These are phyloP conservation scores for Ulota crispa DNA, from an alignment of 225 moss, liverwort and hornwort species.

Conservation along the genomic window DNA sequence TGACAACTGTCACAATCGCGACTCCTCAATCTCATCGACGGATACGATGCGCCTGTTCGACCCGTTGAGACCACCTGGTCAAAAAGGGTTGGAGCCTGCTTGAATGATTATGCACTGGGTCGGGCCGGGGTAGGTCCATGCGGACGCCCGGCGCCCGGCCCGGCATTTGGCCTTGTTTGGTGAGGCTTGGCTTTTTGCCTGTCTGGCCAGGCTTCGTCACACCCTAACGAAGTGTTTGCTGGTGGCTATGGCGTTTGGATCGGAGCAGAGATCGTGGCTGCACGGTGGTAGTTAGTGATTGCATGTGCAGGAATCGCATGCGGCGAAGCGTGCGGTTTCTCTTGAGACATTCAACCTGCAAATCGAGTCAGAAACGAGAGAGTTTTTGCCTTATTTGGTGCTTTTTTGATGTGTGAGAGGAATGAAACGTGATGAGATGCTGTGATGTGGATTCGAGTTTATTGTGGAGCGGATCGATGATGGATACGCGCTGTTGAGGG, in stretches of 20 bases:
- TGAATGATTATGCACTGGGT: slow-evolving; percentile 32
- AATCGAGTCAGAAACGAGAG: not conserved
- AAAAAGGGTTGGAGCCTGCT: slow-evolving; percentile 6
- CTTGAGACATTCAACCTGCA: not conserved
- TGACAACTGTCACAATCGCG: not conserved
- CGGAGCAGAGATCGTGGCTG: not conserved
- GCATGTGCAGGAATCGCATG: not conserved
- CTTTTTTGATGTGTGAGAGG: not conserved
- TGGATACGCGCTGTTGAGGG: slow-evolving; percentile 24
- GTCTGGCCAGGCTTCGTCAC: not conserved
- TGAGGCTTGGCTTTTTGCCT: not conserved
- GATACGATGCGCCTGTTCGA: not conserved
- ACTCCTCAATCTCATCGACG: not conserved
- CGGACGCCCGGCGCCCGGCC: slow-evolving; percentile 19
- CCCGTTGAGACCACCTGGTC: slow-evolving; percentile 25
- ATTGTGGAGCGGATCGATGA: slow-evolving; percentile 26
- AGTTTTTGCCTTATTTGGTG: slow-evolving; percentile 13
- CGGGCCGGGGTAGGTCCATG: slow-evolving; percentile 15
- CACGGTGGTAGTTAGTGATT: not conserved
- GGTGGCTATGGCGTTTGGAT: slow-evolving; percentile 28
- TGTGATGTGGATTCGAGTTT: not conserved
- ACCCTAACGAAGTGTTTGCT: slow-evolving; percentile 23
- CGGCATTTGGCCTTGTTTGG: not conserved
- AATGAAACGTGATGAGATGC: not conserved
- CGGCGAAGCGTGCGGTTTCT: not conserved